Percentiles rank a stretch among this genome's conserved stretches.
phyloP scores from a whole-genome alignment of 805 yeast species.

The Blastobotrys peoriensis region DNA sequence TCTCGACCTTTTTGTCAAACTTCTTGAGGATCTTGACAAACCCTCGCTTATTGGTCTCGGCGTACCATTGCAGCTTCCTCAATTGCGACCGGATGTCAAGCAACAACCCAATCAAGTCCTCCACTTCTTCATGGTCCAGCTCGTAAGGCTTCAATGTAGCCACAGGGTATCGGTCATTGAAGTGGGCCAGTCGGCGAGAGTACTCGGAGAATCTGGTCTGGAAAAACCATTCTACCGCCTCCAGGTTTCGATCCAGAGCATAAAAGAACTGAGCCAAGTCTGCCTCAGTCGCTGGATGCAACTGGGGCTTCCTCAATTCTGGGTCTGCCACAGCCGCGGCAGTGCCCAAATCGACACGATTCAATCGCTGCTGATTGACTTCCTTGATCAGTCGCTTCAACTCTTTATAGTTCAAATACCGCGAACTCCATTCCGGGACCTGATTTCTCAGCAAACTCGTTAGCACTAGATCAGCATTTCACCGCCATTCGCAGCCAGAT shows the following conservation, averaged over 20 bases:
- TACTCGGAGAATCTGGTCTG: conserved; percentile 69
- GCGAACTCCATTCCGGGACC: conserved; percentile 87
- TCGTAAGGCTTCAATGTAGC: conserved; percentile 21
- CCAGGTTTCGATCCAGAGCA: conserved; percentile 73
- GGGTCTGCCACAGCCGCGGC: neutral
- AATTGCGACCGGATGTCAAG: conserved; percentile 70
- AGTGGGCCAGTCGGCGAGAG: conserved; percentile 52
- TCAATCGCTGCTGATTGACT: conserved; percentile 34
- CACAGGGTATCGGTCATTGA: conserved; percentile 30
- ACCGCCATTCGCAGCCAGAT: neutral
- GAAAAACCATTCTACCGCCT: conserved; percentile 73
- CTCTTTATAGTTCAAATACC: conserved; percentile 79
- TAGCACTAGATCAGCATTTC: neutral
- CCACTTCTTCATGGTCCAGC: conserved; percentile 48
- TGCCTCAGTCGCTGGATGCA: neutral
- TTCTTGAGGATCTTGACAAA: conserved; percentile 84
- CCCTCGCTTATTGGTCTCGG: conserved; percentile 87
- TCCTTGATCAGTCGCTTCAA: conserved; percentile 75
- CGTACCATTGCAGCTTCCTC: conserved; percentile 87
- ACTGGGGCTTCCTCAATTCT: neutral
- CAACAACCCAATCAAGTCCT: conserved; percentile 59
- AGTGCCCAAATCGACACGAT: conserved; percentile 1
- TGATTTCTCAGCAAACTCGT: conserved; percentile 62
- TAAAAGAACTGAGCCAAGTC: conserved; percentile 61
- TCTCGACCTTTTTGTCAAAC: conserved; percentile 75